Percentiles rank a stretch among this genome's conserved stretches.
Conservation (phyloP, 148 eudicot species). For the Fagopyrum tataricum region DNA sequence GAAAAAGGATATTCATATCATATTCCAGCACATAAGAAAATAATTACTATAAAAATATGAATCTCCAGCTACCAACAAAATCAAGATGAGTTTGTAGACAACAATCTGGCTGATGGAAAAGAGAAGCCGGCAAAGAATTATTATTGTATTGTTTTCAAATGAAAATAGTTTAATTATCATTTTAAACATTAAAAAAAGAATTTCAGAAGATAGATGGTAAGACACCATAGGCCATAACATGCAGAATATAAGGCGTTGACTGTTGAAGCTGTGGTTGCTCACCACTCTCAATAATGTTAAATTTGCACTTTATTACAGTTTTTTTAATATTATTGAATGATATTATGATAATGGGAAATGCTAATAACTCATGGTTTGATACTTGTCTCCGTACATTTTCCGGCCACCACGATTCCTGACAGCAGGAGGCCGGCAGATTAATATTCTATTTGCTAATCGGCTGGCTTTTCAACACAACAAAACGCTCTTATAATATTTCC, state of each 20-base stretch:
- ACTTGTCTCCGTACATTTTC: conserved; percentile 6
- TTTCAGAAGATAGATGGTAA: background rate
- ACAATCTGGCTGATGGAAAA: background rate
- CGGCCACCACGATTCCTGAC: background rate
- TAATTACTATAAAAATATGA: background rate
- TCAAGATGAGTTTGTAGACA: background rate
- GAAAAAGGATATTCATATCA: background rate
- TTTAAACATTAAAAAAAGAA: background rate
- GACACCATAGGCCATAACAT: no score
- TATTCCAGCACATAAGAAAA: background rate
- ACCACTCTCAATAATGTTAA: conserved; percentile 3
- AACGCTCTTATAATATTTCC: background rate
- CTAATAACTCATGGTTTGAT: background rate
- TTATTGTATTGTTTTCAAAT: background rate
- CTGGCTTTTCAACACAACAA: conserved; percentile 5
- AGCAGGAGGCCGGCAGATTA: background rate
- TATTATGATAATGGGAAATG: background rate
- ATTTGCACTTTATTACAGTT: background rate
- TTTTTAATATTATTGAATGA: background rate
- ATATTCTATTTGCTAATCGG: background rate
- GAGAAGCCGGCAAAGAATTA: background rate
- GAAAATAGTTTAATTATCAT: background rate
- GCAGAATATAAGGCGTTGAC: background rate
- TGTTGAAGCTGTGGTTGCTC: conserved; percentile 3
- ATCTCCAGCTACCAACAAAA: conserved; percentile 1